Base-by-base conservation (phyloP, 2,329 filamentous ascomycete species). In the Talaromyces sp. region DNA sequence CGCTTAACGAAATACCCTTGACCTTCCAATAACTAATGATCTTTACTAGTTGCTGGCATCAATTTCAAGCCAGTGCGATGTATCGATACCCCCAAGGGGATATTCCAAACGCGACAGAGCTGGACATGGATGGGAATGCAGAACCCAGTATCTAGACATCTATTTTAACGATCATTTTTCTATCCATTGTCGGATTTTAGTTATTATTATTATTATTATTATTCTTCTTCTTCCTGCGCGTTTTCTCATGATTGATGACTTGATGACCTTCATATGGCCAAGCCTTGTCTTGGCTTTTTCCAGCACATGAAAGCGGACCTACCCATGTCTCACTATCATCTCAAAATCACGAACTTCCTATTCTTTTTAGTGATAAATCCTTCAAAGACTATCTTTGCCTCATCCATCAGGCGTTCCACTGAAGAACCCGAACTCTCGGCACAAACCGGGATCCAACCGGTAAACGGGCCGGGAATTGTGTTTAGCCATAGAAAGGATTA, bases 31-130 rank as follows among this genome's bases (percentile, higher is more conserved):
- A 50, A 2, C 17, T 39, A 42, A 43, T 55, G 59, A 22, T 56
- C 24, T n/a, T 1, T 17, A 35, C 16, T 49, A 76, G 74, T 53
- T 78, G 75, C 61, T 78, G 76, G 76, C 72, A 77, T 63, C 75
- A 77, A 62, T 75, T 78, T 58, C 71, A 73, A 55, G 52, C 65
- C 14, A 62, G 64, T 32, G 60, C 65, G 35, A 57, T 64, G 33
- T 65, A 69, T 42, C 67, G 66, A 39, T 65, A 69, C 37, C 58
- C 59, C 16, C 67, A 65, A 27, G 58, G 64, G 29, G 70, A 70
- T 35, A 58, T 63, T 27, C 48, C 55, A 41, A 53, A 55, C 16
- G 47, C 54, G 13, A 50, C 52, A 9, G 68, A 68, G 39, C 48
- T 60, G 24, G 62, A 69, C 22, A 42, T 57, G 24, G 65, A 66